A percentile compares a stretch with the other conserved stretches of the same genome.
Evolutionary conservation across 2,329 filamentous ascomycete genomes (phyloP).

Genomic region (Penicillium brasilianum): DNA sequence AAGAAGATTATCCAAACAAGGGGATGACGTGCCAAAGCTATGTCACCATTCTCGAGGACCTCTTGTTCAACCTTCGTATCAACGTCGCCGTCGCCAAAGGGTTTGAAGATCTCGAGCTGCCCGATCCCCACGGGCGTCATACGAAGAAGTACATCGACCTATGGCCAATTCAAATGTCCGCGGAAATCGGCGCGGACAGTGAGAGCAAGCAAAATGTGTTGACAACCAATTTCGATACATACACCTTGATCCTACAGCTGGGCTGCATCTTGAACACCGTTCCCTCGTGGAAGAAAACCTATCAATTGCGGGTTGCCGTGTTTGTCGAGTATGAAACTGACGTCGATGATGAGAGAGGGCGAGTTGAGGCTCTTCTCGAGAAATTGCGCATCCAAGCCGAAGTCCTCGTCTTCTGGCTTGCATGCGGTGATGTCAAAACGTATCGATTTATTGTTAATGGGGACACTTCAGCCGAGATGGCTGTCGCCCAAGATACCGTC

Average conservation of each 20-base stretch:
- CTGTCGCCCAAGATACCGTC: slow-evolving; percentile 64
- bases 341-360: slow-evolving; percentile 74
- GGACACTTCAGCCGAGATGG: slow-evolving; percentile 54
- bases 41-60: slow-evolving; percentile 80
- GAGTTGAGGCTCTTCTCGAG: slow-evolving; percentile 74
- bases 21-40: slow-evolving; percentile 75
- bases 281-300: slow-evolving; percentile 76
- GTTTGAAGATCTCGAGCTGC: slow-evolving; percentile 76
- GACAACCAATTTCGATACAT: slow-evolving; percentile 91
- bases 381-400: slow-evolving; percentile 82
- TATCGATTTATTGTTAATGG: slow-evolving; percentile 84
- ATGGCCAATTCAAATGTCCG: slow-evolving; percentile 94
- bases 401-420: slow-evolving; percentile 80
- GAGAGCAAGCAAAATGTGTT: slow-evolving; percentile 69
- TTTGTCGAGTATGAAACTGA: slow-evolving; percentile 90
- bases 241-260: slow-evolving; percentile 82
- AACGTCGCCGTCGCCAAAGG: slow-evolving; percentile 86
- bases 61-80: slow-evolving; percentile 76
- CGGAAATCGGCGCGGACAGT: slow-evolving; percentile 72
- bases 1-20: slow-evolving; percentile 69
- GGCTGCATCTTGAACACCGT: slow-evolving; percentile 85
- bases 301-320: slow-evolving; percentile 75
- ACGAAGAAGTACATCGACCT: slow-evolving; percentile 81
- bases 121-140: slow-evolving; percentile 62
- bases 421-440: slow-evolving; percentile 70